Conservation (phyloP, 1,284 basidiomycete species). For the Irpex sp. region DNA sequence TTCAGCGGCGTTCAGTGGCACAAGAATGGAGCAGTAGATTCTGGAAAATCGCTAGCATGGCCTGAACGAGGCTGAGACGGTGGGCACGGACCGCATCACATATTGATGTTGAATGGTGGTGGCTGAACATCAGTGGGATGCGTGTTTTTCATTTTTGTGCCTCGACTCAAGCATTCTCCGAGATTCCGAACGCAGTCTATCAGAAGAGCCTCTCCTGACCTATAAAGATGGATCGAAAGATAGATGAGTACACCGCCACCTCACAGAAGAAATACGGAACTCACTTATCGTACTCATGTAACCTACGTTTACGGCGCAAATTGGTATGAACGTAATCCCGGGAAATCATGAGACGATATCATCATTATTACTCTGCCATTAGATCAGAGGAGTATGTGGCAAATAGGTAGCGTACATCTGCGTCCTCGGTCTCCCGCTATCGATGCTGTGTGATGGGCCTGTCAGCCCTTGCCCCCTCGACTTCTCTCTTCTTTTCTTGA, state of each 20-base stretch:
- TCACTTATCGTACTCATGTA: neutral
- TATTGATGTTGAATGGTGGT: neutral
- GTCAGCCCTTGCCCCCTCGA: neutral
- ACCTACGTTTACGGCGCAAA: neutral
- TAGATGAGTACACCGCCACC: neutral
- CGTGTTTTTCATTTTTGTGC: slow-evolving; percentile 3
- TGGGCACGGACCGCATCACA: slow-evolving; percentile 7
- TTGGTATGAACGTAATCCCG: neutral
- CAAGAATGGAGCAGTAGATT: neutral
- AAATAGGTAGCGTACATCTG: neutral
- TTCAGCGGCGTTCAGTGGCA: neutral
- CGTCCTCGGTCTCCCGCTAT: neutral
- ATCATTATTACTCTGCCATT: neutral
- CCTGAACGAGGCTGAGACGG: slow-evolving; percentile 2
- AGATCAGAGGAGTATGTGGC: neutral
- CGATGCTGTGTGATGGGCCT: neutral
- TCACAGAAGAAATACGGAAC: neutral
- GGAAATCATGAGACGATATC: neutral
- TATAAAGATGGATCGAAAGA: neutral
- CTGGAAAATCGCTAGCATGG: slow-evolving; percentile 4
- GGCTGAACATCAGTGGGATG: neutral
- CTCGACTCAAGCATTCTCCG: neutral
- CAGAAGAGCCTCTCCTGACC: neutral
- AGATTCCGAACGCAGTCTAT: neutral
- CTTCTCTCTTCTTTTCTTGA: neutral